Evolutionary conservation across 1,284 basidiomycete genomes (phyloP), one percentile per base, ranked within the genome.

Genomic region (Ustilago cynodontis): DNA sequence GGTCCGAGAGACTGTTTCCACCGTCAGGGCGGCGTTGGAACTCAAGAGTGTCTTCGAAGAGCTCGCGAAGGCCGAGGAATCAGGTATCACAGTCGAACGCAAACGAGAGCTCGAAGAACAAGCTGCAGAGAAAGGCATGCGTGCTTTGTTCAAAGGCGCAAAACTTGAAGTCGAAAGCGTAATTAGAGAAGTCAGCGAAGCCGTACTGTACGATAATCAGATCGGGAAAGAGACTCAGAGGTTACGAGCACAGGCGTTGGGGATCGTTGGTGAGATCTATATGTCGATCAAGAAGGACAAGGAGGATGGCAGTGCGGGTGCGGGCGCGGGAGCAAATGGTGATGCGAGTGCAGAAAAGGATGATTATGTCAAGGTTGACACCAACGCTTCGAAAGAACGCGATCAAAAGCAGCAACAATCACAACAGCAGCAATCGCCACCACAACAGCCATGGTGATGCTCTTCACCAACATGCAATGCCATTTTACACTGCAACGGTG

Each of bases 151-250:
- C 67, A 86, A 86, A 65, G 94, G 95, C 4, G 93, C 95, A 28
- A 98, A 97, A 85, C 90, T 98, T 20, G 96, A 98, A 86, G 91
- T 98, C 56, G 95, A 99, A 86, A 93, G 93, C 18, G 92, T 99
- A 33, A 89, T 99, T 11, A 90, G 96, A 39, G 96, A 98, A 86
- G 94, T 94, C 0, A 95, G 94, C 85, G 96, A 99, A 81, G 90
- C 91, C 22, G 90, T 98, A 18, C 89, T 99, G 5, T 87, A 87
- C 24, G 88, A 90, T 52, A 81, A 79, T 6, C 82, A 6, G 65
- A 72, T 84, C 8, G 72, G 72, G 10, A 85, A 84, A 59, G 80
- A 81, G 63, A 82, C 81, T n/a, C 82, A 84, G 64, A 59, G 82
- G 10, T 53, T 85, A 57, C 69, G 84, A 9, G 84, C 84, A 16